Evolutionary conservation across 441 rosid genomes (phyloP), one percentile per base, ranked within the genome.

Genomic region (Syzygium malaccense): DNA sequence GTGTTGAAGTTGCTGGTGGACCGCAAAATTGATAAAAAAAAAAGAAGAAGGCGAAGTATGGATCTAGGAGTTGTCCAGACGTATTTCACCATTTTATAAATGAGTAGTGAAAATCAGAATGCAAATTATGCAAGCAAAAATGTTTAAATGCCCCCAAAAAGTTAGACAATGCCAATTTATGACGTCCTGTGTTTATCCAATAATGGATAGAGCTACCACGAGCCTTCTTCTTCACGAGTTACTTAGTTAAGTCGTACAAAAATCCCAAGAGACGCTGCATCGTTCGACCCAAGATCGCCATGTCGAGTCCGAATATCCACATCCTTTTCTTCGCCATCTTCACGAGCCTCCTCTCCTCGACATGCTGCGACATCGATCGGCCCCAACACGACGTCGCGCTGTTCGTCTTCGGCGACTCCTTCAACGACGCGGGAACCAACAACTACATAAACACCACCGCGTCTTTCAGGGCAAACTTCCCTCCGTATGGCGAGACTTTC

Each of bases 381-480:
- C n/a, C 51, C 19, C 30, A 58, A 4, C 60, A 86, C 51, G 30
- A 17, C 17, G 41, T 49, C 15, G 84, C 75, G 0, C 54, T 88
- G 68, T 88, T 90, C 87, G 49, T 90, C 25, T 86, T 90, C 53
- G 91, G 90, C 18, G 91, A 90, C 66, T 86, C 91, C 7, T 86
- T 84, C 13, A 56, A 56, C 48, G 91, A 87, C 48, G 60, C 84
- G 23, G 88, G 89, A n/a, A 88, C 86, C 86, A 90, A 86, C 25
- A 84, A 75, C 55, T 86, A 87, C 60, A 51, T 89, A 83, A 20
- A 28, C 57, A 45, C 45, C 33, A 57, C 41, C 3, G 3, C 9
- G 2, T 1, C 17, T 30, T 23, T 20, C 26, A 10, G 86, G 57
- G 86, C 85, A 23, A 68, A 45, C 45, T 45, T 48, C 78, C 68